These are phyloP conservation scores for Ceratocystis smalleyi DNA, from an alignment of 2,329 filamentous ascomycete genomes.

Conservation along the genomic window DNA sequence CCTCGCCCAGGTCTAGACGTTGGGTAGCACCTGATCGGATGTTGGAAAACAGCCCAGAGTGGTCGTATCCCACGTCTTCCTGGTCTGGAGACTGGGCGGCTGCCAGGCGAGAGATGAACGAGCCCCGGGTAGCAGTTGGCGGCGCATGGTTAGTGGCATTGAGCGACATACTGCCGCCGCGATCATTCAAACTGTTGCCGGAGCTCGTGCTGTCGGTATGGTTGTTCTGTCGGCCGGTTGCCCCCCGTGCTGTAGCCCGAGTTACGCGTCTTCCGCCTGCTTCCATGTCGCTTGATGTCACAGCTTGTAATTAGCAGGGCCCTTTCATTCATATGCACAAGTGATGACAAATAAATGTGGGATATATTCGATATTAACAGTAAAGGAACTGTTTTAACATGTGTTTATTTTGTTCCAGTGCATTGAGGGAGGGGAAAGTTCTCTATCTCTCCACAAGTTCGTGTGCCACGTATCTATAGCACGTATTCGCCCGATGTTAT, in stretches of 20 bases:
- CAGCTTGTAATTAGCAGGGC: background rate
- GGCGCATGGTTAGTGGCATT: background rate
- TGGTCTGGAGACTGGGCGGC: background rate
- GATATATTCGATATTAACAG: no score
- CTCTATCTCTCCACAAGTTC: no score
- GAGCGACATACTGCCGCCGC: background rate
- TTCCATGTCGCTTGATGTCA: background rate
- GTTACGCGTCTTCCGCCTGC: conserved; percentile 8
- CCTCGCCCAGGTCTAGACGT: conserved; percentile 4
- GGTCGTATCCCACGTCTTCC: background rate
- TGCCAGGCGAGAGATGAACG: conserved; percentile 5
- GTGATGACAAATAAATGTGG: background rate
- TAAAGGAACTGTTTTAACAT: no score
- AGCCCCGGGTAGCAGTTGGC: background rate
- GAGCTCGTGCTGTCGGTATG: background rate
- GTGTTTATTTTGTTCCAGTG: no score
- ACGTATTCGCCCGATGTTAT: no score
- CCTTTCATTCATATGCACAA: background rate
- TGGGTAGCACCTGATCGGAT: background rate
- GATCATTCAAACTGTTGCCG: background rate
- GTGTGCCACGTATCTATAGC: no score
- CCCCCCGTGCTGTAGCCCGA: conserved; percentile 3
- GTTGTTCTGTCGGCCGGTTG: background rate
- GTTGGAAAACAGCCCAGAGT: conserved; percentile 1
- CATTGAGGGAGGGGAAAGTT: no score